Percentiles rank a stretch among this genome's conserved stretches.
These are phyloP conservation scores for Moesziomyces parantarcticus DNA, from an alignment of 1,284 basidiomycete species.

Conservation along the genomic window DNA sequence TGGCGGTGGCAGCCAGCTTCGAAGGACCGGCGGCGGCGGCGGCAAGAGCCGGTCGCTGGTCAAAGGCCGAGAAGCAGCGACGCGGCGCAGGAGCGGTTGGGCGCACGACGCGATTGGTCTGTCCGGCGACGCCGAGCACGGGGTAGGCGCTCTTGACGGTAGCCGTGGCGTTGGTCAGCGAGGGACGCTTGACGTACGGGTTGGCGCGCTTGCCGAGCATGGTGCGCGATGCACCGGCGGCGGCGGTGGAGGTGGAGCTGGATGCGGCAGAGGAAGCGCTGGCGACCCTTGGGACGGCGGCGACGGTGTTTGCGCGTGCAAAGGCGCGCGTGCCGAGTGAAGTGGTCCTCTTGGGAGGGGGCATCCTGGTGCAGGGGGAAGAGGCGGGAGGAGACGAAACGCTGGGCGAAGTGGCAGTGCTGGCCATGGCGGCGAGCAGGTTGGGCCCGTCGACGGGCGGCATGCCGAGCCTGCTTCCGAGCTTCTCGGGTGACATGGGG, in stretches of 20 bases:
- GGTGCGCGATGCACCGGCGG: slow-evolving; percentile 25
- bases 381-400: slow-evolving; percentile 41
- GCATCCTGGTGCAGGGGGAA: slow-evolving; percentile 39
- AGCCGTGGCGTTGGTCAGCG: slow-evolving; percentile 19
- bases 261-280: slow-evolving; percentile 3
- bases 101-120: slow-evolving; percentile 22
- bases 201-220: slow-evolving; percentile 56
- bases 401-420: slow-evolving; percentile 24
- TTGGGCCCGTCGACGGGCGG: slow-evolving; percentile 26
- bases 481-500: slow-evolving; percentile 59
- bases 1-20: slow-evolving; percentile 3
- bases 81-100: slow-evolving; percentile 53
- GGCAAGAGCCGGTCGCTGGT: slow-evolving; percentile 30
- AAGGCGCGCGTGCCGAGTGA: slow-evolving; percentile 42
- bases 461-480: slow-evolving; percentile 22
- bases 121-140: slow-evolving; percentile 35
- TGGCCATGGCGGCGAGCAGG: slow-evolving; percentile 43
- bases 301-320: slow-evolving; percentile 41
- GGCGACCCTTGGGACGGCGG: slow-evolving; percentile 23
- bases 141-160: slow-evolving; percentile 50
- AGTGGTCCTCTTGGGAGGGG: slow-evolving; percentile 40
- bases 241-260: slow-evolving; percentile 7
- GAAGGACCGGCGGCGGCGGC: slow-evolving; percentile 11
- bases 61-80: slow-evolving; percentile 50
- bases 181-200: slow-evolving; percentile 54